Conservation (phyloP, 176 grass and related monocot genomes). For the Metroxylon sagu region DNA sequence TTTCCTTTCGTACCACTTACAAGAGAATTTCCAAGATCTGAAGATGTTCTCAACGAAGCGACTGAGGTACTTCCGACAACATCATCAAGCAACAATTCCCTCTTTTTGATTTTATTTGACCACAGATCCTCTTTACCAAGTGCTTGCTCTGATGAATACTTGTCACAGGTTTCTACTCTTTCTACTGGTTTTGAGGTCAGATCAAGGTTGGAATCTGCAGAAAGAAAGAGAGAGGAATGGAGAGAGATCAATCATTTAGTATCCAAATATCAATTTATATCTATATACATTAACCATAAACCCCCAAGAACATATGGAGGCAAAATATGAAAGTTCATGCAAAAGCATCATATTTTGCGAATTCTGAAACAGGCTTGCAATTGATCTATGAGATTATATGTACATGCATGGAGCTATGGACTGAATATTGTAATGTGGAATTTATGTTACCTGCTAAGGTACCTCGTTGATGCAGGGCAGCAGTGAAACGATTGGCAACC, state of each 20-base stretch:
- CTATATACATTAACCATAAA: no score
- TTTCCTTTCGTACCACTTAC: conserved; percentile 69
- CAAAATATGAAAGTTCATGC: no score
- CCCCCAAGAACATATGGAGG: no score
- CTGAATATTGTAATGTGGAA: no score
- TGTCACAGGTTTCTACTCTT: conserved; percentile 22
- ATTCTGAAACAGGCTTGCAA: no score
- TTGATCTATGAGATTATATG: no score
- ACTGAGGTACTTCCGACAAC: conserved; percentile 70
- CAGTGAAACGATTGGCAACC: not conserved
- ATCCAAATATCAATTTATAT: no score
- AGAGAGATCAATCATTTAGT: no score
- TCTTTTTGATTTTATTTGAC: conserved; percentile 85
- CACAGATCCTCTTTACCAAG: conserved; percentile 66
- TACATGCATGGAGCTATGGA: no score
- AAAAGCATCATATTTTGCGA: no score
- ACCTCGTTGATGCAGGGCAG: not conserved
- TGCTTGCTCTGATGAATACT: conserved; percentile 28
- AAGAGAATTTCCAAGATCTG: conserved; percentile 37
- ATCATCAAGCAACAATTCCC: conserved; percentile 74
- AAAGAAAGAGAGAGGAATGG: no score
- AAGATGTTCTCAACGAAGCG: conserved; percentile 30
- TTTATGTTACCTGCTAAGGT: not conserved
- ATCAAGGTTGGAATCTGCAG: conserved; percentile 30
- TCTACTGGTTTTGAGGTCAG: conserved; percentile 13